Conservation (phyloP, 1,284 basidiomycete genomes). For the Trichosporon sp. region DNA sequence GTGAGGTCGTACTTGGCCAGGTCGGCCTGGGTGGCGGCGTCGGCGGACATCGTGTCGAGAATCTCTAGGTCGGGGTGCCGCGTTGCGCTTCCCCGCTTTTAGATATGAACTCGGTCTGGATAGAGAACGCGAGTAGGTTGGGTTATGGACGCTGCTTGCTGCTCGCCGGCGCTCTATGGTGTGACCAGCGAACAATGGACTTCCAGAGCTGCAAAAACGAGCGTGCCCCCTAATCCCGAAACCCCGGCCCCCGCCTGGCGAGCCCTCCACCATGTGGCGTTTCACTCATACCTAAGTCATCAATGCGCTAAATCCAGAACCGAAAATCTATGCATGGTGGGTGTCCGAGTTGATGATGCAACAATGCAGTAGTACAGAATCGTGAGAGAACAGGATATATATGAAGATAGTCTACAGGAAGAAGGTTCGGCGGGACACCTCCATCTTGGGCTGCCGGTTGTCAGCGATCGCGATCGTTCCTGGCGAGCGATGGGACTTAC, state of each 20-base stretch:
- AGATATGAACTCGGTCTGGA: slow-evolving; percentile 23
- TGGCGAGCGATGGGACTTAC: slow-evolving; percentile 37
- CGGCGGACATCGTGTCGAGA: slow-evolving; percentile 18
- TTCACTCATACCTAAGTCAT: background rate
- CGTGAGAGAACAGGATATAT: slow-evolving; percentile 10
- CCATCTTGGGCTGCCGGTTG: slow-evolving; percentile 56
- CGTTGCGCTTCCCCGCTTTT: slow-evolving; percentile 23
- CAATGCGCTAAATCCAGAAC: background rate
- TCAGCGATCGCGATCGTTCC: slow-evolving; percentile 12
- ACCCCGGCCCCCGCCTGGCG: slow-evolving; percentile 16
- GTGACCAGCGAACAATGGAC: slow-evolving; percentile 13
- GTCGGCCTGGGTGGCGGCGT: slow-evolving; percentile 31
- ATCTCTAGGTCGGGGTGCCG: slow-evolving; percentile 15
- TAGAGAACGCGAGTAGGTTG: slow-evolving; percentile 27
- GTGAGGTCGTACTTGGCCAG: slow-evolving; percentile 89
- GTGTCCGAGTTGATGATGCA: slow-evolving; percentile 13
- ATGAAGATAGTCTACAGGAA: slow-evolving; percentile 48
- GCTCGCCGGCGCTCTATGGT: slow-evolving; percentile 16
- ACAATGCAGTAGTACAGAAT: slow-evolving; percentile 18
- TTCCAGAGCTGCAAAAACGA: slow-evolving; percentile 22
- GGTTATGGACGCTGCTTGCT: slow-evolving; percentile 21
- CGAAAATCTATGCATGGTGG: slow-evolving; percentile 15
- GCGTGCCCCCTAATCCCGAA: slow-evolving; percentile 24
- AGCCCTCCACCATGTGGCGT: slow-evolving; percentile 18
- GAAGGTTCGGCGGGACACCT: slow-evolving; percentile 57